Evolutionary conservation across 176 grass and related monocot genomes (phyloP), one percentile per base, ranked within the genome.

Genomic region (Panicum miliaceum): DNA sequence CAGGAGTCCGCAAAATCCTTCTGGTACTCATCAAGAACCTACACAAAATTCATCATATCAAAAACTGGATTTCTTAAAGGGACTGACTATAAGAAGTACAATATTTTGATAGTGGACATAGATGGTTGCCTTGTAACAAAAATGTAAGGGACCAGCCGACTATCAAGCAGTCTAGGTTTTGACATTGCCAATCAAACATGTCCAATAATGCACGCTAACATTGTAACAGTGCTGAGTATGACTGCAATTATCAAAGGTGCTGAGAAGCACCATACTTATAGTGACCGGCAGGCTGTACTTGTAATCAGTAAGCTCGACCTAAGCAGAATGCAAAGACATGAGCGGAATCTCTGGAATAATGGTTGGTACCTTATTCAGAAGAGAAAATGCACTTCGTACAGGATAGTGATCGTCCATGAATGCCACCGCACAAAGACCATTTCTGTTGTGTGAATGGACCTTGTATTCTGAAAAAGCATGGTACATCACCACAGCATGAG

Each of bases 21-120:
- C 79, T 96, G 93, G 88, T 99, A 99, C 89, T 99, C 97, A 79
- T 99, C 97, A 76, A 99, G 88, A 52, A 99, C 93, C 97, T 99
- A 83, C 80, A 93, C 32, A 64, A 71, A 80, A 82, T 79, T 34
- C 3, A 71, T 56, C 43, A 23, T 59, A 76, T 70, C 20, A 20
- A 64, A 29, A 54, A 75, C 15, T 64, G 46, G 53, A 67, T 70
- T 46, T 62, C 35, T 68, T 1, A 57, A 83, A 73, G 36, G 35
- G 36, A 73, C 15, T 57, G 18, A 41, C 7, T 19, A 9, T 62
- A 68, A 22, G 48, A n/a, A 32, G 2, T 51, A 60, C 48, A 81
- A 13, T 32, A 40, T 41, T 47, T 57, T 45, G 36, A 60, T 80
- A 29, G 60, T 75, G n/a, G 16, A 59, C 40, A 40, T 34, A 50